These are phyloP conservation scores for Saccharomycopsis hybrid DNA, from an alignment of 1,139 yeast genomes.

Conservation along the genomic window DNA sequence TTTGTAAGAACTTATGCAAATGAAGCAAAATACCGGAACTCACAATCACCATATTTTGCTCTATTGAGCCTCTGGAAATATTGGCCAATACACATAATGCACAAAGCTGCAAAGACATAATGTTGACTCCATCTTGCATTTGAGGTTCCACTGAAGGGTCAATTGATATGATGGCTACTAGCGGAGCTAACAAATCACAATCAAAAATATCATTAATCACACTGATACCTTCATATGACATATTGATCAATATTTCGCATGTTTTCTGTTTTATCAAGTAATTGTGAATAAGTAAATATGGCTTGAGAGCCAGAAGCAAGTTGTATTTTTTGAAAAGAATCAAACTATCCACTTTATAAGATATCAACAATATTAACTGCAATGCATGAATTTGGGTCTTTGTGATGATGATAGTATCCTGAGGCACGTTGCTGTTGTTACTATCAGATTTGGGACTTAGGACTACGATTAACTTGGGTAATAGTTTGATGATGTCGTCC, in stretches of 20 bases:
- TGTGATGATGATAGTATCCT: conserved; percentile 5
- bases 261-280: conserved; percentile 13
- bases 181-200: conserved; percentile 3
- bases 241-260: conserved; percentile 17
- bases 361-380: conserved; percentile 13
- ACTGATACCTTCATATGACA: conserved; percentile 10
- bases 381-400: conserved; percentile 14
- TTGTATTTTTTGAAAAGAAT: conserved; percentile 12
- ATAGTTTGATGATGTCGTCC: conserved; percentile 8
- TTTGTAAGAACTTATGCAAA: conserved; percentile 5
- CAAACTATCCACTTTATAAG: conserved; percentile 7
- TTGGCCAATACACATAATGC: conserved; percentile 16
- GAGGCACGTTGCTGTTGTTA: not conserved
- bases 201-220: conserved; percentile 14
- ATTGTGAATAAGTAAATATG: conserved; percentile 13
- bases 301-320: conserved; percentile 7
- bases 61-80: conserved; percentile 16
- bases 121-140: conserved; percentile 5
- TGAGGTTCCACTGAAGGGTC: not conserved
- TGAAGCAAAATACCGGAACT: conserved; percentile 8
- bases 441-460: not conserved
- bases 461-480: conserved; percentile 7
- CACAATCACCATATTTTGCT: conserved; percentile 13
- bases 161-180: conserved; percentile 2
- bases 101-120: conserved; percentile 14